A percentile compares a stretch with the other conserved stretches of the same genome.
Conservation (phyloP, 371 early-diverging fungal genomes). For the Mucor velutinosus region DNA sequence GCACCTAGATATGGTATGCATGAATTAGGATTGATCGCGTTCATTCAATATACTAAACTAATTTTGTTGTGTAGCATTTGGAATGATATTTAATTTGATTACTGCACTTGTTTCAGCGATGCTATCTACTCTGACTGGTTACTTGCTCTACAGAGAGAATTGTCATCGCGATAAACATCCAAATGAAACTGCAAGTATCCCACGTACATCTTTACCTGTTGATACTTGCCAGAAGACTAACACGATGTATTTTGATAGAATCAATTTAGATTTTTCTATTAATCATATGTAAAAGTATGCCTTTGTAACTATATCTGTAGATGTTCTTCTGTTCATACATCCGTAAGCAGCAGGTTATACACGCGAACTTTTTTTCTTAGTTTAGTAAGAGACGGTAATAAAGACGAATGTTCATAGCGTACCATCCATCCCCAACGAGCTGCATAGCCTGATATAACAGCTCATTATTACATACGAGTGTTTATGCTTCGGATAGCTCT, state of each 20-base stretch:
- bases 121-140: conserved; percentile 18
- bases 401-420: too few relatives aligned
- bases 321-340: too few relatives aligned
- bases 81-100: conserved; percentile 17
- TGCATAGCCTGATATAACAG: too few relatives aligned
- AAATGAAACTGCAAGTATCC: conserved; percentile 1
- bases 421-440: too few relatives aligned
- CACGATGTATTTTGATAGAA: neutral
- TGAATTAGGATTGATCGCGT: neutral
- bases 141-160: conserved; percentile 22
- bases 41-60: neutral
- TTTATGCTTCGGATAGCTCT: too few relatives aligned
- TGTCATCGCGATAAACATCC: conserved; percentile 12
- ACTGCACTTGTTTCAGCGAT: conserved; percentile 12
- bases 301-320: too few relatives aligned
- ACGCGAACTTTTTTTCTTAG: too few relatives aligned
- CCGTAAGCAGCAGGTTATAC: too few relatives aligned
- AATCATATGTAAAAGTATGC: neutral
- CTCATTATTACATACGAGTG: too few relatives aligned
- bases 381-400: too few relatives aligned
- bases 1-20: conserved; percentile 31
- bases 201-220: neutral
- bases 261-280: conserved; percentile 14
- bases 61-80: conserved; percentile 17
- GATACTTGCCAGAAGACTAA: neutral